Base-by-base conservation (phyloP, 805 yeast genomes). In the Candida peoriensis region DNA sequence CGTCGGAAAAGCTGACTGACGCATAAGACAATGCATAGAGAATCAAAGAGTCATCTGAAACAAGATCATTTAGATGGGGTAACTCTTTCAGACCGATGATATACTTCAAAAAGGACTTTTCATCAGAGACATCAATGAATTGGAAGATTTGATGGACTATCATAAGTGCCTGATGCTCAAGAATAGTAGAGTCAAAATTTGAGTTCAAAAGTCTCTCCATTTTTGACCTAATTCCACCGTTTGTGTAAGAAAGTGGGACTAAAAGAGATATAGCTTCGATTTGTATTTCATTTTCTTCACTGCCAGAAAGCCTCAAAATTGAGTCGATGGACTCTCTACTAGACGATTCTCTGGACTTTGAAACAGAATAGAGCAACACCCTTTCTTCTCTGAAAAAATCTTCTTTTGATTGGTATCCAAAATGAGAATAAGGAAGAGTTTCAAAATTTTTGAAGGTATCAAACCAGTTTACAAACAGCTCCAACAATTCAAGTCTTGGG, bases 201-300 rank as follows among this genome's bases (percentile, higher is more conserved):
- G 24, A 19, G 9, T 13, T 41, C 24, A 41, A 48, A 21, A 8
- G 25, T 22, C 43, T 48, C 23, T 58, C 61, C 1, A 67, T 46
- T 5, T 55, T 55, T 33, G 58, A 53, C 37, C 70, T 48, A 1
- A 52, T 32, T 0, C 77, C 76, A 22, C 50, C 52, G 11, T 50
- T 53, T 0, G 72, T 53, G 41, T 58, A 73, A 0, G 75, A 55
- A 15, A 74, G 43, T 0, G 80, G 66, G 1, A 76, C 54, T 1
- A 64, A 44, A n/a, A 57, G 36, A 0, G 72, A 54, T 6, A 70
- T 35, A 20, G 69, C 50, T 9, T 62, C 64, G 5, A 44, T 39
- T 8, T 60, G 41, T 8, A 68, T 22, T 10, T 55, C 48, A 14
- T 32, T 29, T 10, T 36, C 10, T 4, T 32, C 39, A n/a, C 24